Evolutionary conservation across 1,284 basidiomycete genomes (phyloP).

Genomic region (Ceratobasidium sp.): DNA sequence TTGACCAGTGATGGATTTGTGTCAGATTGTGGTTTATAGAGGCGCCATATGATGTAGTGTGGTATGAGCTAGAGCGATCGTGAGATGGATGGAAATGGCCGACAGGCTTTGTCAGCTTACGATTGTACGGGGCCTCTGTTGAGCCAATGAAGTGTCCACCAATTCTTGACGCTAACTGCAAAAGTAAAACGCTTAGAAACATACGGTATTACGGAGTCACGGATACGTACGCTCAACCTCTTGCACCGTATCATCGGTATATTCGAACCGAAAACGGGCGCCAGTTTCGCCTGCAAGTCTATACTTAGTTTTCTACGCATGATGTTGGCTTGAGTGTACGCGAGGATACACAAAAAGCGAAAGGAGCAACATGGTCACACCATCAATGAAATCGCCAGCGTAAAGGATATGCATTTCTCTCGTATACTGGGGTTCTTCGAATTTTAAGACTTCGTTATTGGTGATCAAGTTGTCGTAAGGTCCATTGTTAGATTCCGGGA

Average conservation of each 20-base stretch:
- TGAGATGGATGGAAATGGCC: neutral
- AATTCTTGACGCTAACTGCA: conserved; percentile 43
- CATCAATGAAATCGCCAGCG: conserved; percentile 51
- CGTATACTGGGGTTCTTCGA: conserved; percentile 34
- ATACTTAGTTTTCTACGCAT: neutral
- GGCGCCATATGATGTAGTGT: conserved; percentile 8
- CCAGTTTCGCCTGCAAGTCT: conserved; percentile 47
- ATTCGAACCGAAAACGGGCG: conserved; percentile 47
- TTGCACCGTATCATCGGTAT: conserved; percentile 43
- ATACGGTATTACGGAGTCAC: conserved; percentile 11
- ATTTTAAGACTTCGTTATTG: conserved; percentile 9
- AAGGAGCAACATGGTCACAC: neutral
- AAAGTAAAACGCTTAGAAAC: neutral
- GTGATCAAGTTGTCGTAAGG: conserved; percentile 23
- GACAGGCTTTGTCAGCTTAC: conserved; percentile 20
- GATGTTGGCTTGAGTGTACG: neutral
- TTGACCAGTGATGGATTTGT: conserved; percentile 63
- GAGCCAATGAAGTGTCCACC: conserved; percentile 51
- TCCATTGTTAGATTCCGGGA: conserved; percentile 4
- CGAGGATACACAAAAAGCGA: neutral
- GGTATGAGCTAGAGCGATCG: conserved; percentile 6
- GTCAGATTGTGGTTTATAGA: conserved; percentile 38
- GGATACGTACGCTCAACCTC: conserved; percentile 45
- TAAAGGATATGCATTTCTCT: conserved; percentile 51
- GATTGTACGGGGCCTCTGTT: conserved; percentile 48